Evolutionary conservation across 345 rosid genomes (phyloP), one percentile per base, ranked within the genome.

Genomic region (Pelargonium nanum): DNA sequence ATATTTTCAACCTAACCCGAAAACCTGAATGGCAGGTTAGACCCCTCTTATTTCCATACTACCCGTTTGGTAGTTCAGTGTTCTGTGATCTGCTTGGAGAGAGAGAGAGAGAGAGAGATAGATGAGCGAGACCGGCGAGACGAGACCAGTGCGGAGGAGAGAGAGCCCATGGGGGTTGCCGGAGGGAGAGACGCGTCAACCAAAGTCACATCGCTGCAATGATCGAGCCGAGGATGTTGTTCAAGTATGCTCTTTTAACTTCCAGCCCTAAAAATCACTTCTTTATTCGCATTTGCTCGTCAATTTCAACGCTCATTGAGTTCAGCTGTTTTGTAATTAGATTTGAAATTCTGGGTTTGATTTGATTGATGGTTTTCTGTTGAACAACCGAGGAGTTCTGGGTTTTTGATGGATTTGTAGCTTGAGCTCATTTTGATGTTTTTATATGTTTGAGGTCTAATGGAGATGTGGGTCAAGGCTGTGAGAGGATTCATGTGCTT

Each of bases 121-220:
- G 26, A 24, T 51, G 13, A 55, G 32, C 32, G 61, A 40, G 68
- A 86, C 83, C 92, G 81, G 86, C 55, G 95, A 85, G 91, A 76
- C 84, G 58, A 78, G 98, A 67, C 91, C 95, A 25, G 97, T 93
- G 75, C 97, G 94, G 68, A 76, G 96, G 65, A 83, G 96, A 56
- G 97, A 84, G 77, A 85, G 96, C 58, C 97, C 97, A 62, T 87
- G 99, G 99, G 96, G 96, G 16, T 51, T 55, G 70, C 77, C 90
- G 6, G 91, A 79, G 70, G 87, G 84, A 53, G 85, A 83, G 10
- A 76, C 77, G 57, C 86, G 85, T n/a, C 79, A 89, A 63, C 97
- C 97, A 10, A 93, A 87, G 70, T 87, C 96, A 5, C 97, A 93
- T 57, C 81, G 97, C 57, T 87, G 97, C 85, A 89, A 89, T 69